A percentile compares a stretch with the other conserved stretches of the same genome.
Evolutionary conservation across 345 rosid genomes (phyloP).

Genomic region (Trapa incisa): DNA sequence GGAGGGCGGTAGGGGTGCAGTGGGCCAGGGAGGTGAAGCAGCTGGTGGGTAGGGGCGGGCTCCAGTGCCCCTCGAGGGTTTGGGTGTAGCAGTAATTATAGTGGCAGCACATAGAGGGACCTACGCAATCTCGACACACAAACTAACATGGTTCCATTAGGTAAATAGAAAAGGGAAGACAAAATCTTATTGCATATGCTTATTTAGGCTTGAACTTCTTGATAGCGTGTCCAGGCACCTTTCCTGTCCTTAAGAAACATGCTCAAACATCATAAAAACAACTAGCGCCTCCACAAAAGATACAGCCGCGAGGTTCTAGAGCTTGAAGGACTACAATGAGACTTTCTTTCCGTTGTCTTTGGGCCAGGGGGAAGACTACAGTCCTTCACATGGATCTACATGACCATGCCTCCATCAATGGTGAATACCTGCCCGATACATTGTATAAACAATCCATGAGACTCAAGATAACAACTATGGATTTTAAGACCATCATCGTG

Average conservation of each 20-base stretch:
- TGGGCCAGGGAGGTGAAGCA: constrained; percentile 61
- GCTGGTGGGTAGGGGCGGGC: constrained; percentile 51
- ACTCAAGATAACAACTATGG: too few relatives aligned
- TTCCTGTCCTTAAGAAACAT: neutral
- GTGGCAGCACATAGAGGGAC: neutral
- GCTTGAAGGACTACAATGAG: neutral
- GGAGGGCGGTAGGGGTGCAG: constrained; percentile 59
- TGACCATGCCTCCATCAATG: constrained; percentile 94
- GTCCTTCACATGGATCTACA: constrained; percentile 22
- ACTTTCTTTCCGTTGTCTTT: too few relatives aligned
- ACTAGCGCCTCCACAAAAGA: neutral
- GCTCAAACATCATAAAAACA: neutral
- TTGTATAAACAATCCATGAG: neutral
- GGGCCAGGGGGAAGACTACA: too few relatives aligned
- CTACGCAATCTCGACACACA: too few relatives aligned
- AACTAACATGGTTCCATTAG: too few relatives aligned
- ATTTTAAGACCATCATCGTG: too few relatives aligned
- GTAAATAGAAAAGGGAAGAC: too few relatives aligned
- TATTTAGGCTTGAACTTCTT: too few relatives aligned
- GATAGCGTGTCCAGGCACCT: neutral
- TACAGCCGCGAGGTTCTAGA: neutral
- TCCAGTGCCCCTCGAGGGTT: constrained; percentile 15
- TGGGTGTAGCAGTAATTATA: neutral
- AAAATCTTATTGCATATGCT: too few relatives aligned
- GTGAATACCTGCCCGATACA: constrained; percentile 50